Percentiles rank a stretch among this genome's conserved stretches.
phyloP scores from a whole-genome alignment of 345 rosid species.

The Salix suchowensis region DNA sequence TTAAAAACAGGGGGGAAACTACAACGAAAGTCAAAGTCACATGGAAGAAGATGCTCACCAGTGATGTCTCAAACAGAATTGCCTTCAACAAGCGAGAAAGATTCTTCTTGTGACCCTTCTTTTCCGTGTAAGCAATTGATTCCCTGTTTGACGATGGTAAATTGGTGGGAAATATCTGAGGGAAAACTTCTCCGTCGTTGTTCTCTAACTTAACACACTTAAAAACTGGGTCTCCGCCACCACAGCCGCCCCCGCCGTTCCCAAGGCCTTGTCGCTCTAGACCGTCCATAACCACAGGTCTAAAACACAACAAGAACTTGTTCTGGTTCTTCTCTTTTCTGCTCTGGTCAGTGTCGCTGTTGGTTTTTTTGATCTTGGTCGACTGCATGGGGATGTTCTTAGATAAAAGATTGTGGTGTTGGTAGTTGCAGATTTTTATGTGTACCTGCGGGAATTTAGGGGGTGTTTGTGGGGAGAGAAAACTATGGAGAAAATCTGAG shows the following conservation, averaged over 20 bases:
- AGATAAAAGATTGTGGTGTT: neutral
- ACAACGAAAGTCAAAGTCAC: neutral
- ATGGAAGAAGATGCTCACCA: slow-evolving; percentile 28
- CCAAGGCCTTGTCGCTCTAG: neutral
- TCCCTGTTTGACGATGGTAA: neutral
- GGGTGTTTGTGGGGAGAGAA: slow-evolving; percentile 21
- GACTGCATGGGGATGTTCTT: neutral
- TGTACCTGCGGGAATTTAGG: slow-evolving; percentile 23
- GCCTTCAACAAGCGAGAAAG: slow-evolving; percentile 30
- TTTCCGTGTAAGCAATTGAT: neutral
- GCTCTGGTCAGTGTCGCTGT: neutral
- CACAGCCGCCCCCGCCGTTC: neutral
- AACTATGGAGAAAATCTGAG: slow-evolving; percentile 16
- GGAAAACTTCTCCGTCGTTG: slow-evolving; percentile 2
- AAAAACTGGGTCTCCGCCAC: neutral
- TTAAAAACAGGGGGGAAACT: neutral
- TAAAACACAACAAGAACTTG: slow-evolving; percentile 19
- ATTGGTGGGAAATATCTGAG: neutral
- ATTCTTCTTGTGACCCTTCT: slow-evolving; percentile 12
- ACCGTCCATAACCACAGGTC: slow-evolving; percentile 13
- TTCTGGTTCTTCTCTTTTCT: neutral
- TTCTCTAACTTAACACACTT: neutral
- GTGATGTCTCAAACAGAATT: slow-evolving; percentile 35
- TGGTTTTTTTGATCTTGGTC: neutral
- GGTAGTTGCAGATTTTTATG: neutral